Conservation (phyloP, 2,329 filamentous ascomycete genomes). For the Fusarium brachygibbosum region DNA sequence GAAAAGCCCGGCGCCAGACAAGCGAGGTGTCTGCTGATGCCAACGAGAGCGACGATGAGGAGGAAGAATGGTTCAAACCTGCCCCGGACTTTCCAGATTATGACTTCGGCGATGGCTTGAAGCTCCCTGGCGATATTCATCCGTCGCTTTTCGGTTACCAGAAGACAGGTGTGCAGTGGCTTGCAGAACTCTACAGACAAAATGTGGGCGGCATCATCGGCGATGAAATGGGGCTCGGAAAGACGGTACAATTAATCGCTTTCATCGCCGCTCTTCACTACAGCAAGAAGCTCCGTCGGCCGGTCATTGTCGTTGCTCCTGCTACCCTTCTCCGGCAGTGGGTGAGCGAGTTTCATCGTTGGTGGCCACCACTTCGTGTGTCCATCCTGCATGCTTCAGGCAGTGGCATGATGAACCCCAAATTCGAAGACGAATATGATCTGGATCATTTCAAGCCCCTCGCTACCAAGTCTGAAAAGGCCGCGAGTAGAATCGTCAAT, state of each 20-base stretch:
- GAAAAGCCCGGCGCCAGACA: conserved; percentile 57
- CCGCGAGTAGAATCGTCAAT: conserved; percentile 84
- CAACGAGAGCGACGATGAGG: conserved; percentile 60
- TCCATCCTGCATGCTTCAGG: conserved; percentile 96
- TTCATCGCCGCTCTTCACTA: conserved; percentile 94
- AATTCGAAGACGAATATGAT: conserved; percentile 68
- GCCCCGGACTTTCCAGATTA: conserved; percentile 87
- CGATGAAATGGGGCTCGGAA: conserved; percentile 99
- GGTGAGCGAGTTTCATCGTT: conserved; percentile 98
- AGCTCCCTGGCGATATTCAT: conserved; percentile 91
- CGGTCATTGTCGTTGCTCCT: conserved; percentile 91
- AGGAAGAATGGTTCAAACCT: conserved; percentile 83
- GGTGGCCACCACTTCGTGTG: conserved; percentile 99
- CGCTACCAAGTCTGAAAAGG: conserved; percentile 59
- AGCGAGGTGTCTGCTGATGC: conserved; percentile 52
- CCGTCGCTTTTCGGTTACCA: conserved; percentile 96
- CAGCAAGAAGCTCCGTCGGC: conserved; percentile 85
- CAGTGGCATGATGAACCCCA: conserved; percentile 94
- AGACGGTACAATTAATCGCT: conserved; percentile 80
- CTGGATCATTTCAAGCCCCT: conserved; percentile 59
- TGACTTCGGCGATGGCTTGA: conserved; percentile 79
- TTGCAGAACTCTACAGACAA: conserved; percentile 91
- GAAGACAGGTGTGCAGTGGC: conserved; percentile 96
- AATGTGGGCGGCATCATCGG: conserved; percentile 94
- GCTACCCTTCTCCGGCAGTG: conserved; percentile 96